Evolutionary conservation across 495 filamentous ascomycete species (phyloP).

Genomic region (Daldinia caldariorum): DNA sequence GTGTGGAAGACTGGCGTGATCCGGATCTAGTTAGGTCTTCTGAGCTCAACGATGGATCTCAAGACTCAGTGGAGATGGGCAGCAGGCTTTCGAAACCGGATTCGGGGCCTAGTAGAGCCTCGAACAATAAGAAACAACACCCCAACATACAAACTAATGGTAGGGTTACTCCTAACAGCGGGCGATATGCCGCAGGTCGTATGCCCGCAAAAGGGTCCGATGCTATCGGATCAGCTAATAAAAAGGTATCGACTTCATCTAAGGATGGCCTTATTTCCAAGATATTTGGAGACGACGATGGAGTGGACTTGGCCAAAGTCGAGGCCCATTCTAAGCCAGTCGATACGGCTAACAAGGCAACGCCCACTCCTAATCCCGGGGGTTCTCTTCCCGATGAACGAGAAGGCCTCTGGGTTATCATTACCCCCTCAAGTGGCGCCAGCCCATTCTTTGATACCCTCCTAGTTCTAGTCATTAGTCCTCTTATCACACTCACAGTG

Average conservation of each 20-base stretch:
- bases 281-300: constrained; percentile 59
- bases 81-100: constrained; percentile 34
- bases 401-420: constrained; percentile 93
- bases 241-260: constrained; percentile 35
- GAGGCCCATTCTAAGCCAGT: constrained; percentile 32
- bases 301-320: constrained; percentile 40
- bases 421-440: constrained; percentile 90
- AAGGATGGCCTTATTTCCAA: constrained; percentile 54
- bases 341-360: constrained; percentile 25
- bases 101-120: constrained; percentile 32
- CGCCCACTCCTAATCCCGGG: constrained; percentile 20
- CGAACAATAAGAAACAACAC: constrained; percentile 50
- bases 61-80: constrained; percentile 15
- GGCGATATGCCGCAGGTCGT: constrained; percentile 67
- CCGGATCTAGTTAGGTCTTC: constrained; percentile 70
- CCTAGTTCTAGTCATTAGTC: constrained; percentile 89
- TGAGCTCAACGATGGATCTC: constrained; percentile 31
- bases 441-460: constrained; percentile 97
- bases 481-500: constrained; percentile 88
- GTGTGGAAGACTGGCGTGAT: constrained; percentile 92
- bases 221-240: constrained; percentile 40
- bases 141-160: constrained; percentile 64
- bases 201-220: constrained; percentile 43
- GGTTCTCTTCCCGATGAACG: constrained; percentile 55
- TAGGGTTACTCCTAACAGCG: constrained; percentile 80